Base-by-base conservation (phyloP, 441 rosid genomes). In the Erodium trifolium region DNA sequence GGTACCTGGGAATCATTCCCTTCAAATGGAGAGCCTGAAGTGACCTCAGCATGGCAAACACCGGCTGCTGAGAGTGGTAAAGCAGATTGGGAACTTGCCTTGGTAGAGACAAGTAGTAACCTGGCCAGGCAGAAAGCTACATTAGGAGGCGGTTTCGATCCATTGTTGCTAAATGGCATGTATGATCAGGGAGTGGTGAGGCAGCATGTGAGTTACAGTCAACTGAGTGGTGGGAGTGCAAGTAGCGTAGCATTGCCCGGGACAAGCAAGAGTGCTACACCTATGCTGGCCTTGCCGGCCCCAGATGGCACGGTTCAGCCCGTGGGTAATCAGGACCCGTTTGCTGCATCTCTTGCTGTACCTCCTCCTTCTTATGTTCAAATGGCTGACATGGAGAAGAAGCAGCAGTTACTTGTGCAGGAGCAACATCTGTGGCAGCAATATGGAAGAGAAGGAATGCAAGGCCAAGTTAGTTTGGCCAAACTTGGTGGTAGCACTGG, bases 361-460 rank as follows among this genome's bases (percentile, higher is more conserved):
- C 96, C 97, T 0, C 93, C 99, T 66, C 99, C 99, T 60, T 88
- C 99, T 0, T 93, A 93, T 29, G 97, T 93, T 67, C 99, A 93
- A 75, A 91, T 93, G 93, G 79, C 91, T 10, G 97, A 93, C 63
- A 93, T 93, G 96, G 96, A 93, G 79, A 86, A 89, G 78, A 93
- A 93, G 69, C 99, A 93, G 72, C 75, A 80, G 11, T 71, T 91
- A 31, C 80, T 93, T 72, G 87, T 82, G 66, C 99, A 91, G 76
- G 99, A 93, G 75, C 97, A 93, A 75, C 83, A 78, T 66, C 69
- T 90, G 37, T 93, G 99, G 99, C 88, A 90, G 55, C 97, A 91
- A 65, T 91, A 93, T 66, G 80, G 86, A 0, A 81, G 63, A 70
- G 87, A 86, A 37, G 99, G 99, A 55, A 93, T 91, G 99, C 89